Evolutionary conservation across 352 stramenopile species (phyloP).

Genomic region (Phytophthora litchii): DNA sequence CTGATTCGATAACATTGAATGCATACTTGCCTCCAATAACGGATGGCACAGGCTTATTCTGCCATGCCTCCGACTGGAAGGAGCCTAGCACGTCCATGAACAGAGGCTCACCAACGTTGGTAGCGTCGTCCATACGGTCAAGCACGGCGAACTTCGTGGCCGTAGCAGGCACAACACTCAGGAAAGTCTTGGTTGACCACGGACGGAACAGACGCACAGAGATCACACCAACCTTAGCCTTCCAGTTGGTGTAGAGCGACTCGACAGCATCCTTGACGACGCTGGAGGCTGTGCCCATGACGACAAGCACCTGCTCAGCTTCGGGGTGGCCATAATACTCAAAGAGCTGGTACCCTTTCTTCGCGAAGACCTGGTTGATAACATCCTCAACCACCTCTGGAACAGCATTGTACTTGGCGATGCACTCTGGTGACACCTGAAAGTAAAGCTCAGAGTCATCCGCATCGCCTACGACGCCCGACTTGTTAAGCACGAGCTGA

Average conservation of each 20-base stretch:
- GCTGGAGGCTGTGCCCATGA: conserved; percentile 90
- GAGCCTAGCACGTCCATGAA: conserved; percentile 93
- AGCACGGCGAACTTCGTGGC: conserved; percentile 90
- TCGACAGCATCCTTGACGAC: conserved; percentile 90
- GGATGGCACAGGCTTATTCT: conserved; percentile 52
- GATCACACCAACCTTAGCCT: conserved; percentile 86
- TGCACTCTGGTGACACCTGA: conserved; percentile 88
- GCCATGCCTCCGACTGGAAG: conserved; percentile 84
- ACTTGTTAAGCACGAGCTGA: conserved; percentile 66
- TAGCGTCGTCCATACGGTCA: conserved; percentile 90
- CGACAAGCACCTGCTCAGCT: conserved; percentile 89
- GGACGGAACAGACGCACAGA: conserved; percentile 92
- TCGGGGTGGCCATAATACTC: conserved; percentile 90
- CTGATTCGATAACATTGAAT: conserved; percentile 63
- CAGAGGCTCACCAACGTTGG: conserved; percentile 88
- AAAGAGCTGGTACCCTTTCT: conserved; percentile 91
- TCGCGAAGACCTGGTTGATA: conserved; percentile 75
- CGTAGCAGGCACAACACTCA: conserved; percentile 73
- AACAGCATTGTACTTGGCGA: conserved; percentile 80
- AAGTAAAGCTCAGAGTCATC: conserved; percentile 92
- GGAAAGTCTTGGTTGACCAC: conserved; percentile 82
- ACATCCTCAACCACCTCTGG: conserved; percentile 77
- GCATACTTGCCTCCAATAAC: conserved; percentile 87
- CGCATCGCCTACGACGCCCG: conserved; percentile 47
- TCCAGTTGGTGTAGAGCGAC: conserved; percentile 85